Evolutionary conservation across 2,329 filamentous ascomycete genomes (phyloP).

Genomic region (Albifimbria verrucaria): DNA sequence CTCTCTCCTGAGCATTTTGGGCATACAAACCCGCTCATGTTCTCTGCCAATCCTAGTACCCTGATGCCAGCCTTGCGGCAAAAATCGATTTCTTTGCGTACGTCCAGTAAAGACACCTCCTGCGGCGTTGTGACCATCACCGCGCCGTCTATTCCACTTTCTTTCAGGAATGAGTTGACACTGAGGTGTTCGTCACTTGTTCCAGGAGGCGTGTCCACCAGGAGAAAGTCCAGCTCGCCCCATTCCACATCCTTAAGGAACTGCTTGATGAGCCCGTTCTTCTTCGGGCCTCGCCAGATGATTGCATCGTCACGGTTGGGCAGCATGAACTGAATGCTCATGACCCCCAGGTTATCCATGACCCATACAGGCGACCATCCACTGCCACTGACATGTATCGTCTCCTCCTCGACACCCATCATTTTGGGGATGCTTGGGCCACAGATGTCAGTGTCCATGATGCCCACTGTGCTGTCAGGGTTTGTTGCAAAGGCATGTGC

Average conservation of each 20-base stretch:
- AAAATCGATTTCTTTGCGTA: constrained; percentile 96
- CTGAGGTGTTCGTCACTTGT: constrained; percentile 94
- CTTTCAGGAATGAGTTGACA: constrained; percentile 87
- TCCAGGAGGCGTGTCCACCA: constrained; percentile 94
- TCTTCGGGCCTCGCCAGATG: constrained; percentile 97
- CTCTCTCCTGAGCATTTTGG: constrained; percentile 80
- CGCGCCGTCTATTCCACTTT: constrained; percentile 89
- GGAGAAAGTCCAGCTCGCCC: constrained; percentile 88
- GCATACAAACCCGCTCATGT: constrained; percentile 97
- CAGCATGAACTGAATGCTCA: constrained; percentile 98
- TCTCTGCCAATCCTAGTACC: constrained; percentile 88
- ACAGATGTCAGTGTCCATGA: constrained; percentile 98
- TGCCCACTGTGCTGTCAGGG: constrained; percentile 74
- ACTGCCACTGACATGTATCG: constrained; percentile 81
- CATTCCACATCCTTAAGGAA: constrained; percentile 98
- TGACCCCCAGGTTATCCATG: constrained; percentile 86
- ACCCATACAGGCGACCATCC: constrained; percentile 98
- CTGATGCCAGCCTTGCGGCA: constrained; percentile 90
- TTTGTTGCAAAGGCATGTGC: constrained; percentile 86
- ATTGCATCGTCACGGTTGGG: constrained; percentile 91
- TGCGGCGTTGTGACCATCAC: constrained; percentile 93
- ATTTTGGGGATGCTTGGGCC: constrained; percentile 97
- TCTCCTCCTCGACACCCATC: constrained; percentile 95
- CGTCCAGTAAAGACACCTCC: constrained; percentile 87
- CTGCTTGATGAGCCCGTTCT: constrained; percentile 97